Percentiles rank a stretch among this genome's conserved stretches.
Evolutionary conservation across 2,329 filamentous ascomycete genomes (phyloP).

Genomic region (Helotiales sp.): DNA sequence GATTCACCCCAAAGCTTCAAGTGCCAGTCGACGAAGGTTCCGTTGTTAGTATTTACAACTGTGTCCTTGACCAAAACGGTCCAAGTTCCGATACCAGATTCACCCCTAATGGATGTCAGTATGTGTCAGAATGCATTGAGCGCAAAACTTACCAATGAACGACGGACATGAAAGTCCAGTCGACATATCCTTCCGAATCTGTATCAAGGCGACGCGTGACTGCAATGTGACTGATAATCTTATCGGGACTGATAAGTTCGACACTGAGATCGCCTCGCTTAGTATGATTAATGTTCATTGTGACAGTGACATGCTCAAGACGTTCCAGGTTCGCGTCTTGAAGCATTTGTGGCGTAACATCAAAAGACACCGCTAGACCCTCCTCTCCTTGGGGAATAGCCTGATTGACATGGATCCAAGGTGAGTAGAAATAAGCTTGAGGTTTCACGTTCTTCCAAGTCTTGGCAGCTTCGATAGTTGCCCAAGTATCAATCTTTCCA

Average conservation of each 20-base stretch:
- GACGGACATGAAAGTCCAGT: conserved; percentile 99
- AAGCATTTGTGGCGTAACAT: conserved; percentile 82
- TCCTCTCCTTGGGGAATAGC: conserved; percentile 82
- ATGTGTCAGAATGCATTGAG: not conserved
- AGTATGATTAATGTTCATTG: conserved; percentile 92
- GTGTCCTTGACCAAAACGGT: conserved; percentile 89
- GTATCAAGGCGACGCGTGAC: conserved; percentile 74
- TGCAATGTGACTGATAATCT: conserved; percentile 82
- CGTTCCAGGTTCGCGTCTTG: conserved; percentile 81
- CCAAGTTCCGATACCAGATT: conserved; percentile 87
- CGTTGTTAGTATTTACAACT: conserved; percentile 74
- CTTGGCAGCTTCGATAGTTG: conserved; percentile 83
- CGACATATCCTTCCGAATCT: conserved; percentile 72
- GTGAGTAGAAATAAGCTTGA: conserved; percentile 92
- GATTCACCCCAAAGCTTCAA: conserved; percentile 92
- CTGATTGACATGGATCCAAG: conserved; percentile 90
- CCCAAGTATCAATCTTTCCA: conserved; percentile 89
- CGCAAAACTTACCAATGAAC: conserved; percentile 77
- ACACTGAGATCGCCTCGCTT: conserved; percentile 91
- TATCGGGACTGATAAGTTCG: conserved; percentile 83
- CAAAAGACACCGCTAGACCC: conserved; percentile 79
- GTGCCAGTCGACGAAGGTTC: conserved; percentile 88
- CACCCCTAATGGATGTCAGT: conserved; percentile 68
- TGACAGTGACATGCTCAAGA: conserved; percentile 93
- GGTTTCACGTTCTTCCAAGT: conserved; percentile 89